These are phyloP conservation scores for Parachlorella kessleri DNA, from an alignment of 139 green algal genomes.

Conservation along the genomic window DNA sequence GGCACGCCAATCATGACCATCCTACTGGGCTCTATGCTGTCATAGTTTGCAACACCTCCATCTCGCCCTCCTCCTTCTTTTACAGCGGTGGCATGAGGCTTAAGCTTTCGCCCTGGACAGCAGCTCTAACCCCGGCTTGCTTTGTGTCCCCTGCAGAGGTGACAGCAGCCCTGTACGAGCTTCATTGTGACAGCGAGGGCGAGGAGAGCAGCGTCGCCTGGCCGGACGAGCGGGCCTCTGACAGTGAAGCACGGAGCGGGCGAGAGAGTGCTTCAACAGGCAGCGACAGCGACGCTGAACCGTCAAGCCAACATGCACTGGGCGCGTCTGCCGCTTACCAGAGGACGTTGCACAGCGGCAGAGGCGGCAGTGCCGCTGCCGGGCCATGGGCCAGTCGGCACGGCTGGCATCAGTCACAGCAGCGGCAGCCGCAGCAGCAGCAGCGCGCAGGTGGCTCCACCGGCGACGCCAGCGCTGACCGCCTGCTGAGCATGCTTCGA, in stretches of 20 bases:
- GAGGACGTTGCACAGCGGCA: background rate
- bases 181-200: slow-evolving; percentile 23
- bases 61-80: background rate
- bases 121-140: background rate
- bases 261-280: background rate
- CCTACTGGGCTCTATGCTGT: background rate
- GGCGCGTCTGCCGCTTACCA: background rate
- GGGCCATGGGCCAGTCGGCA: background rate
- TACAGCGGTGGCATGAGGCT: background rate
- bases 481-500: background rate
- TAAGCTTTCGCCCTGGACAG: background rate
- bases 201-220: slow-evolving; percentile 25
- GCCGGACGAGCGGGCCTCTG: background rate
- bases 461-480: background rate
- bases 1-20: too few relatives aligned
- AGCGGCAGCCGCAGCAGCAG: background rate
- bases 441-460: background rate
- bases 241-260: background rate
- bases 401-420: background rate
- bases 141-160: slow-evolving; percentile 5
- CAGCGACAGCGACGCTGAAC: background rate
- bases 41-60: background rate
- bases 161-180: background rate
- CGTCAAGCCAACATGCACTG: background rate
- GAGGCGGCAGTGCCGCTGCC: background rate